phyloP scores from a whole-genome alignment of 352 stramenopile species.

The Sclerospora graminicola region DNA sequence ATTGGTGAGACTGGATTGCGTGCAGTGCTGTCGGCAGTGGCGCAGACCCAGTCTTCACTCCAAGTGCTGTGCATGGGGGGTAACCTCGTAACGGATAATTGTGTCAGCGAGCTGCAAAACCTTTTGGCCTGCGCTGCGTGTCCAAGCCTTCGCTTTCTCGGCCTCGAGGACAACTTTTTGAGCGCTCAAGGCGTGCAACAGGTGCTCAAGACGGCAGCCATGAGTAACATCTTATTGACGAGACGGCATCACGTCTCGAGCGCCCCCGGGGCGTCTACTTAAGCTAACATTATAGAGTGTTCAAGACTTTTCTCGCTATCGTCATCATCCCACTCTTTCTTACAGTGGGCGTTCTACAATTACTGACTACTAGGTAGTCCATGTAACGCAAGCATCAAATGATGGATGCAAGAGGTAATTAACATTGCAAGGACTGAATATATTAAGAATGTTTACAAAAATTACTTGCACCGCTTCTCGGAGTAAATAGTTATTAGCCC shows the following conservation, averaged over 20 bases:
- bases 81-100: slow-evolving; percentile 78
- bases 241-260: slow-evolving; percentile 42
- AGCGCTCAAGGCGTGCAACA: slow-evolving; percentile 46
- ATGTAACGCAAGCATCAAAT: not conserved
- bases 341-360: too few species aligned
- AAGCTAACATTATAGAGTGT: slow-evolving; percentile 13
- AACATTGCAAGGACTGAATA: slow-evolving; percentile 15
- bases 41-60: slow-evolving; percentile 18
- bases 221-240: slow-evolving; percentile 29
- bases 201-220: slow-evolving; percentile 44
- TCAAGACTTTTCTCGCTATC: too few species aligned
- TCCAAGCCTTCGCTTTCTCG: slow-evolving; percentile 51
- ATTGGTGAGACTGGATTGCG: slow-evolving; percentile 51
- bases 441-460: not conserved
- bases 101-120: slow-evolving; percentile 33
- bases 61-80: slow-evolving; percentile 69
- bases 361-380: too few species aligned
- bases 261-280: slow-evolving; percentile 16
- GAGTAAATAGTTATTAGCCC: not conserved
- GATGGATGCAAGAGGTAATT: not conserved
- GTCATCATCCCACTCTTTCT: too few species aligned
- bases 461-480: not conserved
- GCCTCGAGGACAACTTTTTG: slow-evolving; percentile 76
- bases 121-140: slow-evolving; percentile 29
- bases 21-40: slow-evolving; percentile 27